phyloP scores from a whole-genome alignment of 2,329 filamentous ascomycete genomes.

The Ceratocystis papillata region DNA sequence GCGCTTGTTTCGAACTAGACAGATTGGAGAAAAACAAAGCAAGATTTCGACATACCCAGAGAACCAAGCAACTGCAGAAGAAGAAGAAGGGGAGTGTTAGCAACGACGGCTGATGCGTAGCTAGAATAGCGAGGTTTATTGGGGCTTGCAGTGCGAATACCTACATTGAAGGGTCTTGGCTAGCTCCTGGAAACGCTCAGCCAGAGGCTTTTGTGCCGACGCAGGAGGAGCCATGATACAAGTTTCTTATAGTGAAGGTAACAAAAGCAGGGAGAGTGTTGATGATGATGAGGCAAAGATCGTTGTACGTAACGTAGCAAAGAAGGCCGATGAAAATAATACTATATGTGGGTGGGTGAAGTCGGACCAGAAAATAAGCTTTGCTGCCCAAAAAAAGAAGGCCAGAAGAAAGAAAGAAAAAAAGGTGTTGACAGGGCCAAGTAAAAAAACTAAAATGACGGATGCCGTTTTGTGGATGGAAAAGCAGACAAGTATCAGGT shows the following conservation, averaged over 20 bases:
- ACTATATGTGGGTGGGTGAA: neutral
- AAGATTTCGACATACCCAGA: slow-evolving; percentile 46
- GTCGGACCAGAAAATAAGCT: slow-evolving; percentile 6
- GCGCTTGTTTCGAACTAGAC: slow-evolving; percentile 6
- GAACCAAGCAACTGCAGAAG: slow-evolving; percentile 60
- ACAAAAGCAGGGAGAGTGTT: neutral
- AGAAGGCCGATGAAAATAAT: slow-evolving; percentile 7
- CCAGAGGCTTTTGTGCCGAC: slow-evolving; percentile 55
- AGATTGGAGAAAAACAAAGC: neutral
- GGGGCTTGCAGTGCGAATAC: slow-evolving; percentile 31
- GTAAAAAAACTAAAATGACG: slow-evolving; percentile 14
- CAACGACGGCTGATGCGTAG: slow-evolving; percentile 24
- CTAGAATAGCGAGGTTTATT: slow-evolving; percentile 24
- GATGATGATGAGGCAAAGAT: neutral
- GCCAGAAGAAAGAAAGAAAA: slow-evolving; percentile 5
- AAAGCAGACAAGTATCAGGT: neutral
- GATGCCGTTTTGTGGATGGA: neutral
- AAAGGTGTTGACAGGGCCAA: slow-evolving; percentile 3
- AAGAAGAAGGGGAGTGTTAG: slow-evolving; percentile 32
- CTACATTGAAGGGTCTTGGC: slow-evolving; percentile 88
- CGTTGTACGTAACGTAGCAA: neutral
- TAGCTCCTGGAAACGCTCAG: slow-evolving; percentile 63
- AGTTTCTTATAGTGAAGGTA: slow-evolving; percentile 1
- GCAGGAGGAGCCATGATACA: slow-evolving; percentile 44
- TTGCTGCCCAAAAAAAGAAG: slow-evolving; percentile 16